Evolutionary conservation across 2,329 filamentous ascomycete species (phyloP), one percentile per base, ranked within the genome.

Genomic region (Aspergillus sp.): DNA sequence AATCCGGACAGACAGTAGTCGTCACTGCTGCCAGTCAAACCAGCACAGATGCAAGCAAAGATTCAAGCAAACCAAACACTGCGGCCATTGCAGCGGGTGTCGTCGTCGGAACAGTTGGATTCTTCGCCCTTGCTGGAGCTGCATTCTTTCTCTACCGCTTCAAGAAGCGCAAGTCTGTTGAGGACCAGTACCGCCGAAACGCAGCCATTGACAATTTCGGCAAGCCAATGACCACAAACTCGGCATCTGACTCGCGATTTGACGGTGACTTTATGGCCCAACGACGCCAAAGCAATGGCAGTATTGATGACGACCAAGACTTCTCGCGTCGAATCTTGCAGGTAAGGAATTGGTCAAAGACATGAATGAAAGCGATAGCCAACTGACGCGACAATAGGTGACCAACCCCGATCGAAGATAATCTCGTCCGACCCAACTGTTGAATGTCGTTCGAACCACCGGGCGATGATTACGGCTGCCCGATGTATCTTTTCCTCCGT

Each of bases 251-350:
- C 63, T 84, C 87, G 34, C 82, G 91, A 43, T 81, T 96, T 45
- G 91, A 97, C 53, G 89, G 90, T 6, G 83, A 77, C 44, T 80
- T 90, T 52, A 84, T 94, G 78, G 84, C 85, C 46, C 81, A 90
- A 56, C 79, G 89, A 62, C 82, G 90, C 68, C 79, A 91, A 72
- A 96, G 91, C 70, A 88, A 93, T 60, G 91, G 91, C 56, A 96
- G 90, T 68, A 96, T 97, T 67, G 91, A 90, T 41, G 91, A 97
- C 67, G 94, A 96, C 70, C 83, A 95, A 70, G 91, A 97, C 67
- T 97, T 95, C 72, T 96, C 91, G 50, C 83, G 91, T 71, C 86
- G 88, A 71, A 96, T 97, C 69, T 79, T 97, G 62, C 88, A 94
- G 82, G 91, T 95, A 78, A 54, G 80, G 72, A 37, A 11, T 29